These are phyloP conservation scores for Solanum boliviense DNA, from an alignment of 257 asterid genomes.

Conservation along the genomic window DNA sequence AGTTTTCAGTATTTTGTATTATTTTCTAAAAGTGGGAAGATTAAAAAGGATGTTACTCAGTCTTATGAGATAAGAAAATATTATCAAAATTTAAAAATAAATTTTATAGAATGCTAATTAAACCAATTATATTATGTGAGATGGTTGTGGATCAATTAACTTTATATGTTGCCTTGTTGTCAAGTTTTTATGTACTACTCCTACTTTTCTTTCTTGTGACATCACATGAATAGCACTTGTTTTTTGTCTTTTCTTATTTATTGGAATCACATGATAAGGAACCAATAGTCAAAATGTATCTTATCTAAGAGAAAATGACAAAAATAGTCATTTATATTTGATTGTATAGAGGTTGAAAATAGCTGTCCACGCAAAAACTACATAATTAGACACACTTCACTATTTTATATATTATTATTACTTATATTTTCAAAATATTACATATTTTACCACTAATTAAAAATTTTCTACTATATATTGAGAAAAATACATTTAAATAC, in stretches of 20 bases:
- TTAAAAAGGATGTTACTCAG: neutral
- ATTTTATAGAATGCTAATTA: too few species aligned
- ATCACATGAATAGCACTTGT: neutral
- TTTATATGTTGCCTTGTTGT: neutral
- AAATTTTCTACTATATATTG: too few species aligned
- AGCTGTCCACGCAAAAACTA: neutral
- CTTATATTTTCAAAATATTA: too few species aligned
- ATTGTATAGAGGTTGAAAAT: neutral
- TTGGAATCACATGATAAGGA: neutral
- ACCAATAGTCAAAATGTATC: neutral
- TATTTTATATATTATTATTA: too few species aligned
- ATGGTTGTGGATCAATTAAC: neutral
- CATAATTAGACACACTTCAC: neutral
- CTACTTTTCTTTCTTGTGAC: neutral
- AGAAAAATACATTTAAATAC: neutral
- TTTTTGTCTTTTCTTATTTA: neutral
- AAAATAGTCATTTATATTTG: neutral
- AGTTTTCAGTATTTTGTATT: too few species aligned
- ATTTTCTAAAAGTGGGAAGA: neutral
- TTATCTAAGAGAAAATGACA: neutral
- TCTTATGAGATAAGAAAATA: neutral
- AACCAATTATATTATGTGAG: neutral
- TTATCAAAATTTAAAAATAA: too few species aligned
- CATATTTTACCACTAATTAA: too few species aligned
- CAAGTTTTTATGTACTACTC: neutral